Base-by-base conservation (phyloP, 345 rosid genomes). In the Rubroshorea leprosula region DNA sequence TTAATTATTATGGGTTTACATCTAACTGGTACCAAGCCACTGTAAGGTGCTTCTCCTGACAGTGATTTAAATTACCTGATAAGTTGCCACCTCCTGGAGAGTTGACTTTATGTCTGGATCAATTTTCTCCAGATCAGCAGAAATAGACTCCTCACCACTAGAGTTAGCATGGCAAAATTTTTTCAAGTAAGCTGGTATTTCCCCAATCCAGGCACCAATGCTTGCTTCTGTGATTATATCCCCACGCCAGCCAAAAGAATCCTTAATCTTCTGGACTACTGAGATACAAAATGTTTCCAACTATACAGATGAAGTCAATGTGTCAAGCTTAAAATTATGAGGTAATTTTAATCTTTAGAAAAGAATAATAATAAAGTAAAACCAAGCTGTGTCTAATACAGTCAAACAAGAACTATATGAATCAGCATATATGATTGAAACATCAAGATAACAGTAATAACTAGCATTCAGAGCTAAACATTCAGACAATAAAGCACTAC, bases 181-280 rank as follows among this genome's bases (percentile, higher is more conserved):
- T 66, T 75, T 79, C 72, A 87, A 69, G 76, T 77, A 84, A 38
- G 64, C 70, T 57, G 96, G 89, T 53, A 82, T 54, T 62, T 84
- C 77, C 20, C 96, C 91, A 49, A 79, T 83, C 82, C 80, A 84
- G 43, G 85, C 74, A 54, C 85, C 87, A 65, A 71, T 44, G 61
- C 69, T 66, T 25, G 51, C 51, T 47, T 77, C 91, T 18, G 51
- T 35, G 50, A 51, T 53, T 51, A 80, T 66, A 68, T 84, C 83
- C 51, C 76, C 87, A 26, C 62, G 71, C 96, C 91, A 87, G 52
- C 67, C 65, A 66, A 68, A 72, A 2, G 84, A 78, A 60, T 79
- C 85, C 83, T 77, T 84, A 14, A 87, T 72, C 83, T 77, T 84
- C 62, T 70, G 79, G 70, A 83, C 48, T 22, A 70, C 31, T 49